Percentiles rank a stretch among this genome's conserved stretches.
phyloP scores from a whole-genome alignment of 2,329 filamentous ascomycete species.

The Clonostachys sp. region DNA sequence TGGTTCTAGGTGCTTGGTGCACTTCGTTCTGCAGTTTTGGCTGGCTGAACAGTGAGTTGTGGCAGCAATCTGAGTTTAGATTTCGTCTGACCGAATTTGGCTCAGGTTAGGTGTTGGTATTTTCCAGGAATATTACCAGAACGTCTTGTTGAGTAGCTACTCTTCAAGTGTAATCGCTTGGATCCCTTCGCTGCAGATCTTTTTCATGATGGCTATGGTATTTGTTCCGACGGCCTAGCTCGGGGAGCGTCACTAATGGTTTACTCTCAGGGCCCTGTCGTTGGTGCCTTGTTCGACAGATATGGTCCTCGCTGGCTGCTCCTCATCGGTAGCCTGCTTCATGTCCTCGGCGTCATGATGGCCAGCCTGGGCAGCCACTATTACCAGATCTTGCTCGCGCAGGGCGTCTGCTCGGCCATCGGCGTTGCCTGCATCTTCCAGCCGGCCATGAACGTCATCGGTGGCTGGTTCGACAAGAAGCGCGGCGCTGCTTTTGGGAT shows the following conservation, averaged over 20 bases:
- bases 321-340: slow-evolving; percentile 44
- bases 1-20: slow-evolving; percentile 33
- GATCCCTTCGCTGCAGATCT: slow-evolving; percentile 41
- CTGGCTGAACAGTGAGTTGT: slow-evolving; percentile 20
- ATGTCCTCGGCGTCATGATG: slow-evolving; percentile 62
- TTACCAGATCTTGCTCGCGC: slow-evolving; percentile 32
- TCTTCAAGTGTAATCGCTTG: slow-evolving; percentile 37
- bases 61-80: neutral
- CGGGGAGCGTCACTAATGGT: slow-evolving; percentile 24
- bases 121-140: slow-evolving; percentile 39
- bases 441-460: slow-evolving; percentile 22
- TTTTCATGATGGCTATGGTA: slow-evolving; percentile 30
- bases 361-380: slow-evolving; percentile 39
- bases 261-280: slow-evolving; percentile 32
- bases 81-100: neutral
- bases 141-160: slow-evolving; percentile 39
- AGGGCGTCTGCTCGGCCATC: slow-evolving; percentile 28
- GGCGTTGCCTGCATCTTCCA: slow-evolving; percentile 26
- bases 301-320: slow-evolving; percentile 56
- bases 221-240: slow-evolving; percentile 6
- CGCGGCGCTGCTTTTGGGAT: slow-evolving; percentile 53
- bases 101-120: slow-evolving; percentile 21
- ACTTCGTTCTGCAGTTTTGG: slow-evolving; percentile 33
- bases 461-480: slow-evolving; percentile 30
- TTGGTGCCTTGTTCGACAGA: slow-evolving; percentile 59